Base-by-base conservation (phyloP, 106 monocot genomes). In the Phalaenopsis aphrodite region DNA sequence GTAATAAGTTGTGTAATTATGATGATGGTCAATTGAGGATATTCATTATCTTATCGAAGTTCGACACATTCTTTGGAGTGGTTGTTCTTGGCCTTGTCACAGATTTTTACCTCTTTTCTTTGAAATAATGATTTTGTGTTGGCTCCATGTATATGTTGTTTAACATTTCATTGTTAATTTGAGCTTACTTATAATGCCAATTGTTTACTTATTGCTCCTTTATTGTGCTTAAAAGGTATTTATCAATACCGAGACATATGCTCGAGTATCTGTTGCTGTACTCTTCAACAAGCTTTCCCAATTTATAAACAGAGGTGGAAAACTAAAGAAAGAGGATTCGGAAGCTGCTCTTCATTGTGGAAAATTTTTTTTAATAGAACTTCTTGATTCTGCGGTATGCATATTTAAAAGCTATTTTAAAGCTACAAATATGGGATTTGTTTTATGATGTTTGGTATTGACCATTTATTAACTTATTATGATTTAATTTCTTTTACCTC, bases 231-330 rank as follows among this genome's bases (percentile, higher is more conserved):
- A 84, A 78, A 77, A 97, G 96, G 88, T 87, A n/a, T 97, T 91
- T 79, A 92, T 94, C 56, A 97, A 97, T 80, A 94, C 96, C 55
- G 94, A 97, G 83, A 83, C 92, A 83, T 94, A 92, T 80, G 91
- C 96, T 39, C 91, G 96, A 55, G 90, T 89, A 68, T 90, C 90
- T 45, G 90, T 97, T 85, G 94, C 93, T 64, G 86, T 92, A 73
- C 90, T 97, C 61, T 97, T 97, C 66, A 46, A 90, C 69, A 88
- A 86, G 42, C 81, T 95, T 42, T 83, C 84, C 1, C 56, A 85
- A 1, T 77, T 91, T 55, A 72, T 41, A 45, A 61, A 82, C 24
- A 58, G 56, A 38, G 78, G 18, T 64, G 75, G 73, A 38, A 73
- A 81, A 76, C 41, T 68, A 21, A 24, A 77, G 49, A 86, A 83